phyloP scores from a whole-genome alignment of 2,329 filamentous ascomycete species.

The Aspergillus oerlinghausenensis region DNA sequence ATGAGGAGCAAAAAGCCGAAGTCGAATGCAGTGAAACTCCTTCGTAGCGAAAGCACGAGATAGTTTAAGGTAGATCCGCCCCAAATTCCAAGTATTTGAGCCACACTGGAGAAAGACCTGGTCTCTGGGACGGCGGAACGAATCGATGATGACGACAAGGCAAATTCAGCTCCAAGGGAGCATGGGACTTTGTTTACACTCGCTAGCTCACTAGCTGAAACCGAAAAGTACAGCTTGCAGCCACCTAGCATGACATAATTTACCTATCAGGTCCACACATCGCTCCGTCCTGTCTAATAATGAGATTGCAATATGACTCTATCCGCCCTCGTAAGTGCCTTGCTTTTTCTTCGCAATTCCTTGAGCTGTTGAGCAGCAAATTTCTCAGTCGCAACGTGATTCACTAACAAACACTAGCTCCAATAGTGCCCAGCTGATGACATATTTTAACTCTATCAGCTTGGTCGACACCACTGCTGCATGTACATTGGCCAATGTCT shows the following conservation, averaged over 20 bases:
- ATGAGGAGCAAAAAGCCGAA: too few species aligned
- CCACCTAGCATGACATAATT: too few species aligned
- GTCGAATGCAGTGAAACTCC: too few species aligned
- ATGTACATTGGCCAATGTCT: not conserved
- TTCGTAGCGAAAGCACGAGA: too few species aligned
- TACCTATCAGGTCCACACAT: not conserved
- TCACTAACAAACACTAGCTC: not conserved
- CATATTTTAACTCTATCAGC: not conserved
- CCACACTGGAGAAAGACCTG: not conserved
- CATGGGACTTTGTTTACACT: not conserved
- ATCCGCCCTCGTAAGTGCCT: not conserved
- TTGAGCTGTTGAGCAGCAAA: not conserved
- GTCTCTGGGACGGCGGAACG: not conserved
- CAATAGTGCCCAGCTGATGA: not conserved
- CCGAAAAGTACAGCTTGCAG: too few species aligned
- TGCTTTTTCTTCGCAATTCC: not conserved
- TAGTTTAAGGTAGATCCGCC: too few species aligned
- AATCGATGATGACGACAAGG: not conserved
- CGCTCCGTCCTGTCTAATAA: not conserved
- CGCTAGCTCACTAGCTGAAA: not conserved
- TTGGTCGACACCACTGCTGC: not conserved
- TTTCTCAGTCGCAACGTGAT: not conserved
- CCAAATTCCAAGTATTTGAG: not conserved
- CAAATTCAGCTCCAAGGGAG: not conserved
- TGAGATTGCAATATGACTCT: not conserved